Evolutionary conservation across 2,329 filamentous ascomycete species (phyloP), one percentile per base, ranked within the genome.

Genomic region (Amylocarpus encephaloides): DNA sequence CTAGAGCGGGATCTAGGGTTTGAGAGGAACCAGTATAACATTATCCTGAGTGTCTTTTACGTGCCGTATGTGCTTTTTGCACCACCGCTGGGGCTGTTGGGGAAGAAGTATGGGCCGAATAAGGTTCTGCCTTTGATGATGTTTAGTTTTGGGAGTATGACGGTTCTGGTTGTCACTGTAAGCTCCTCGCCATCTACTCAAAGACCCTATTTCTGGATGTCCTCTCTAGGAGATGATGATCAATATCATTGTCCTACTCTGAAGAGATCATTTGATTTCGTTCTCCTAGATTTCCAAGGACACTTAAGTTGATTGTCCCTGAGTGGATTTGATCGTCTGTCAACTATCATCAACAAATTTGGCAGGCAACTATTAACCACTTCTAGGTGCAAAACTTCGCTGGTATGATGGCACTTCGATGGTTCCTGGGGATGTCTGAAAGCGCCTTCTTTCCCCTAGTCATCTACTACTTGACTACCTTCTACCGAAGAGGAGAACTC

Each of bases 61-160:
- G 73, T 89, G 6, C 85, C 85, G 0, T 88, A 85, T 63, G 84
- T 88, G 33, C 62, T 89, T 2, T 85, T 82, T 48, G 84, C 82
- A 1, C 83, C 82, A 0, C 79, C 82, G 1, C 67, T 87, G 59
- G 60, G 54, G 12, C 83, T 88, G 69, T 62, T 85, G 4, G 84
- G 83, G 48, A 88, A 86, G 69, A 82, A 78, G 53, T 85, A 75
- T 60, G 82, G 83, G 0, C 80, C 84, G 0, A 74, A 78, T 49
- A 71, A 76, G 15, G 80, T 85, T 9, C 69, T 89, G 7, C 82
- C 83, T 0, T 65, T 81, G 43, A 76, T 86, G 67, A 88, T 88
- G 84, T 74, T 83, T 55, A 72, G 66, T 35, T 88, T 88, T 62
- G 85, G 85, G 6, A 72, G 71, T 2, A 76, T 83, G 62, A 87